A percentile compares a stretch with the other conserved stretches of the same genome.
Evolutionary conservation across 2,329 filamentous ascomycete species (phyloP).

Genomic region (Didymellaceae sp.): DNA sequence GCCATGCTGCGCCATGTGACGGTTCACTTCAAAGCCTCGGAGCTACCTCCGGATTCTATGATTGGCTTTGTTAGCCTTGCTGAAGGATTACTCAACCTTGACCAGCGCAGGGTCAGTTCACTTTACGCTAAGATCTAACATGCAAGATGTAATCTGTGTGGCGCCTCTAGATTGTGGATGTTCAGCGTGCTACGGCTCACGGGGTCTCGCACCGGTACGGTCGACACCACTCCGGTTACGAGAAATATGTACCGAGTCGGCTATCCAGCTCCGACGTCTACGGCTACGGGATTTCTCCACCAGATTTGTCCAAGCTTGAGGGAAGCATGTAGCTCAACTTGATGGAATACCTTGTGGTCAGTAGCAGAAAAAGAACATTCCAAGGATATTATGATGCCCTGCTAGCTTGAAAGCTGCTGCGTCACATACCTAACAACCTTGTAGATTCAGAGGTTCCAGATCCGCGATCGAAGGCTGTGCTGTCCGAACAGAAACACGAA

Average conservation of each 20-base stretch:
- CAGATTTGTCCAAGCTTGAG: not conserved
- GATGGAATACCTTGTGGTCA: no score
- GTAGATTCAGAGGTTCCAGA: no score
- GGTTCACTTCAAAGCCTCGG: not conserved
- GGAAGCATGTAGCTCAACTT: no score
- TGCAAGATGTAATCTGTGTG: conserved; percentile 16
- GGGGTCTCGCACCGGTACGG: not conserved
- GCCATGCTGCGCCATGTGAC: not conserved
- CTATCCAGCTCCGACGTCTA: no score
- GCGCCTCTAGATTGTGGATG: conserved; percentile 16
- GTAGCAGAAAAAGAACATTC: no score
- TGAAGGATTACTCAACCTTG: not conserved
- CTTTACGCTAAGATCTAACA: conserved; percentile 14
- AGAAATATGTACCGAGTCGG: no score
- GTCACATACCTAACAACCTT: no score
- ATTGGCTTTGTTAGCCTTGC: not conserved
- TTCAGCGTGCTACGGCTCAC: no score
- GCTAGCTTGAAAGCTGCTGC: no score
- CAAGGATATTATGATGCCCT: no score
- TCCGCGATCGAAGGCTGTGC: no score
- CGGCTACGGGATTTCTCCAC: not conserved
- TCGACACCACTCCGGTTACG: not conserved
- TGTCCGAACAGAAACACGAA: no score
- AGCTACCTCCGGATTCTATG: not conserved
- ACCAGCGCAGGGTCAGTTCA: not conserved